Conservation (phyloP, 2,329 filamentous ascomycete species). For the Phaeoacremonium minimum region DNA sequence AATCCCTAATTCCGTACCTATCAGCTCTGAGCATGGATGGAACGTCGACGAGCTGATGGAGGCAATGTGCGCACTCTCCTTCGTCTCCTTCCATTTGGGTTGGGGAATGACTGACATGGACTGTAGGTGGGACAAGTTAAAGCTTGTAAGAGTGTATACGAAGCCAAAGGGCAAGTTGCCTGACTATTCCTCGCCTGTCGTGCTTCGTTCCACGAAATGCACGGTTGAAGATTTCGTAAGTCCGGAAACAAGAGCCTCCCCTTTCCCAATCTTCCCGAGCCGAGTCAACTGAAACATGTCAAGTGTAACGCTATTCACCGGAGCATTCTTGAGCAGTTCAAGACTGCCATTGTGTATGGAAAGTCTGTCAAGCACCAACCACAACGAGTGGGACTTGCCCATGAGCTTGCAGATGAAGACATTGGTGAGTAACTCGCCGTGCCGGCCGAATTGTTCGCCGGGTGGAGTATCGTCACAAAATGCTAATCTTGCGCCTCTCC, state of each 20-base stretch:
- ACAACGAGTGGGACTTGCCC: slow-evolving; percentile 84
- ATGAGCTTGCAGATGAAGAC: slow-evolving; percentile 94
- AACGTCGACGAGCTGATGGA: slow-evolving; percentile 96
- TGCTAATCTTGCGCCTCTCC: slow-evolving; percentile 18
- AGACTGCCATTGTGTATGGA: slow-evolving; percentile 91
- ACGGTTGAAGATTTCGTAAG: slow-evolving; percentile 97
- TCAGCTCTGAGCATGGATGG: slow-evolving; percentile 97
- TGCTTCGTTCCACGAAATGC: slow-evolving; percentile 75
- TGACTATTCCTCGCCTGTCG: slow-evolving; percentile 88
- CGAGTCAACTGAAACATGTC: slow-evolving; percentile 30
- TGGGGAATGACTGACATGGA: slow-evolving; percentile 2
- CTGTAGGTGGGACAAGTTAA: slow-evolving; percentile 82
- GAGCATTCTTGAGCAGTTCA: slow-evolving; percentile 93
- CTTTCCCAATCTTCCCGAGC: no score
- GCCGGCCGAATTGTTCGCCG: slow-evolving; percentile 1
- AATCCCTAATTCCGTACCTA: slow-evolving; percentile 94
- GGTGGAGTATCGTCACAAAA: not conserved
- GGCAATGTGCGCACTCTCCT: slow-evolving; percentile 60
- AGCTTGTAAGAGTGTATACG: slow-evolving; percentile 88
- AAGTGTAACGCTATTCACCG: slow-evolving; percentile 98
- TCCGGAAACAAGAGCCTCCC: slow-evolving; percentile 16
- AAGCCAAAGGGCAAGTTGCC: slow-evolving; percentile 95
- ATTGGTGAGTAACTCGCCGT: slow-evolving; percentile 63
- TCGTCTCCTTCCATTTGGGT: not conserved
- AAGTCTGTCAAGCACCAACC: slow-evolving; percentile 98